These are phyloP conservation scores for Daedaleopsis sinensis DNA, from an alignment of 768 basidiomycete species.

Conservation along the genomic window DNA sequence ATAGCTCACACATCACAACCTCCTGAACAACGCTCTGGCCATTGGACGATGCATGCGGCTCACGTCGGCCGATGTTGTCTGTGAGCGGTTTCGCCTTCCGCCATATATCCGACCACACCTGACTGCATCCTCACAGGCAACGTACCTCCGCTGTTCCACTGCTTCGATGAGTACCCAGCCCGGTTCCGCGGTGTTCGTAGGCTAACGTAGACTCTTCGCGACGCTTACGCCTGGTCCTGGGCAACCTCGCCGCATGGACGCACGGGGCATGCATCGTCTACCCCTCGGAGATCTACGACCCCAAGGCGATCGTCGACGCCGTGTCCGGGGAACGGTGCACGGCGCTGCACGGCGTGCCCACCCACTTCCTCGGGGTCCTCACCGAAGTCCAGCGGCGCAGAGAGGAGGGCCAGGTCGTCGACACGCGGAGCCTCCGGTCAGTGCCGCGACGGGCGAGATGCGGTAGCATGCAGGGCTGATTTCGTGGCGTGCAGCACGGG, in stretches of 20 bases:
- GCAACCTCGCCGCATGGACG: constrained; percentile 78
- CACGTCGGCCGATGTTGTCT: constrained; percentile 65
- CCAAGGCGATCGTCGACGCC: constrained; percentile 69
- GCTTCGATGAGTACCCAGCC: constrained; percentile 72
- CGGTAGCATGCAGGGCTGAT: not conserved
- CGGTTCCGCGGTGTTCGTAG: not conserved
- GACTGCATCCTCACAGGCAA: constrained; percentile 58
- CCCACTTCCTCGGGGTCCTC: constrained; percentile 79
- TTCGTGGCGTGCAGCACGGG: constrained; percentile 57
- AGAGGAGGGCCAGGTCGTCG: constrained; percentile 45
- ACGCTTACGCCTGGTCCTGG: constrained; percentile 70
- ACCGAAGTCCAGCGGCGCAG: constrained; percentile 63
- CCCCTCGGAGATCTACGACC: constrained; percentile 65
- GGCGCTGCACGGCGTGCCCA: constrained; percentile 83
- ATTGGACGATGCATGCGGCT: constrained; percentile 76
- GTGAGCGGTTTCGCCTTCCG: constrained; percentile 41
- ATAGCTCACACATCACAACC: constrained; percentile 76
- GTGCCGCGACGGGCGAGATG: constrained; percentile 12
- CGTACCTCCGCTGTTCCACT: constrained; percentile 83
- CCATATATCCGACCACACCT: not conserved
- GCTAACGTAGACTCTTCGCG: not conserved
- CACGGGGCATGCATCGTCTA: constrained; percentile 79
- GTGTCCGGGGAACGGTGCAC: constrained; percentile 72
- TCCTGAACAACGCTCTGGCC: constrained; percentile 76
- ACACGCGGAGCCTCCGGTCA: constrained; percentile 60